Percentiles rank a stretch among this genome's conserved stretches.
Conservation (phyloP, 257 asterid genomes). For the Petunia axillaris region DNA sequence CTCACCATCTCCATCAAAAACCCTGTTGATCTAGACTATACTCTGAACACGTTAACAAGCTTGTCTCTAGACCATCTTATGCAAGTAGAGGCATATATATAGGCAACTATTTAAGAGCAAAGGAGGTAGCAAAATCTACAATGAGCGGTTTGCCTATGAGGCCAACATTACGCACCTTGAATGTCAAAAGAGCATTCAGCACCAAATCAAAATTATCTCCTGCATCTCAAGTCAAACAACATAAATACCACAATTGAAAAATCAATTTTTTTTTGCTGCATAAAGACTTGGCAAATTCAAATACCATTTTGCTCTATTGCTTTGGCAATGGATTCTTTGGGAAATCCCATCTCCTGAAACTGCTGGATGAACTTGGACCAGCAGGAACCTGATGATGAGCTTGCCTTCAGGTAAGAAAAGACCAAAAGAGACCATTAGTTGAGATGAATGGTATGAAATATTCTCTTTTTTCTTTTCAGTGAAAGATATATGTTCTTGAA, state of each 20-base stretch:
- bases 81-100: no score
- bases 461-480: not conserved
- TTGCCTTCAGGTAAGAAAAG: slow-evolving; percentile 28
- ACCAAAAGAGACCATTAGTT: not conserved
- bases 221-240: slow-evolving; percentile 36
- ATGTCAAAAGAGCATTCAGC: slow-evolving; percentile 60
- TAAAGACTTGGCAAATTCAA: not conserved
- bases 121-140: not conserved
- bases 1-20: no score
- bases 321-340: slow-evolving; percentile 39
- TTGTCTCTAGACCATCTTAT: no score
- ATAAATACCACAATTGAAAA: slow-evolving; percentile 7
- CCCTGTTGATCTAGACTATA: no score
- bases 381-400: slow-evolving; percentile 35
- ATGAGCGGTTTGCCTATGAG: not conserved
- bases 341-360: slow-evolving; percentile 41
- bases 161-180: slow-evolving; percentile 50
- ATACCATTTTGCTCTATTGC: slow-evolving; percentile 45
- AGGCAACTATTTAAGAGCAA: not conserved
- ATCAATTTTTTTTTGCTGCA: not conserved
- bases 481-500: not conserved
- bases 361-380: slow-evolving; percentile 21
- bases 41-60: no score
- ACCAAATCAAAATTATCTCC: slow-evolving; percentile 60
- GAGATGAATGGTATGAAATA: not conserved